Conservation (phyloP, 1,284 basidiomycete species). For the Trametes polyzona region DNA sequence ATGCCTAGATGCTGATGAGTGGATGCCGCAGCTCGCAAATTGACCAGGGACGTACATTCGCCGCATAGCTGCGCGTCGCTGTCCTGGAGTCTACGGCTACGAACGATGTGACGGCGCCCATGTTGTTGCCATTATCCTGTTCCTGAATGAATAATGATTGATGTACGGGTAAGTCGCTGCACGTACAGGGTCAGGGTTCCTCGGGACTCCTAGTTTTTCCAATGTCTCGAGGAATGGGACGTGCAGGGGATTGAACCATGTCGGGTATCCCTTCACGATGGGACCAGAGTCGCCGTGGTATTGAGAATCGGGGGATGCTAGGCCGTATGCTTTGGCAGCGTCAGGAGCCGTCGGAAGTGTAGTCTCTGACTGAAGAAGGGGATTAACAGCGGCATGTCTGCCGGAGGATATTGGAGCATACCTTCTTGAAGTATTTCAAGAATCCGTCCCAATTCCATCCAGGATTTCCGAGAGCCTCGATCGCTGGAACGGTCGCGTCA, state of each 20-base stretch:
- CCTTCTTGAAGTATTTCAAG: conserved; percentile 22
- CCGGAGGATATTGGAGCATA: background rate
- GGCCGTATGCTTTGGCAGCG: background rate
- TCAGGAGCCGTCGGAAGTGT: background rate
- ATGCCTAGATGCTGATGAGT: conserved; percentile 1
- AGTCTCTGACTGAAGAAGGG: conserved; percentile 19
- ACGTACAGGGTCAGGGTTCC: conserved; percentile 13
- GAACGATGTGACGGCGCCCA: conserved; percentile 10
- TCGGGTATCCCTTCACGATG: conserved; percentile 22
- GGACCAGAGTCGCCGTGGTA: conserved; percentile 28
- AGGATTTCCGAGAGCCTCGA: conserved; percentile 31
- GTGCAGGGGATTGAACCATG: conserved; percentile 6
- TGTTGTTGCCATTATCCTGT: conserved; percentile 9
- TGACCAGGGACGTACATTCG: background rate
- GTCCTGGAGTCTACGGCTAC: conserved; percentile 8
- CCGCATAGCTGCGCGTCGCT: conserved; percentile 13
- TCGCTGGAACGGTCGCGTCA: conserved; percentile 2
- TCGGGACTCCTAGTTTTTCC: conserved; percentile 18
- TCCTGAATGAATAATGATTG: too few species aligned
- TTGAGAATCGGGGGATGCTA: background rate
- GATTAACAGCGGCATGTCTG: too few species aligned
- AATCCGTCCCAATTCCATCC: conserved; percentile 33
- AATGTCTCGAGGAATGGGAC: conserved; percentile 14
- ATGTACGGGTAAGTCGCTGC: background rate
- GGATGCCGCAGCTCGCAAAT: too few species aligned